Base-by-base conservation (phyloP, 257 asterid genomes). In the Euphrasia confusa region DNA sequence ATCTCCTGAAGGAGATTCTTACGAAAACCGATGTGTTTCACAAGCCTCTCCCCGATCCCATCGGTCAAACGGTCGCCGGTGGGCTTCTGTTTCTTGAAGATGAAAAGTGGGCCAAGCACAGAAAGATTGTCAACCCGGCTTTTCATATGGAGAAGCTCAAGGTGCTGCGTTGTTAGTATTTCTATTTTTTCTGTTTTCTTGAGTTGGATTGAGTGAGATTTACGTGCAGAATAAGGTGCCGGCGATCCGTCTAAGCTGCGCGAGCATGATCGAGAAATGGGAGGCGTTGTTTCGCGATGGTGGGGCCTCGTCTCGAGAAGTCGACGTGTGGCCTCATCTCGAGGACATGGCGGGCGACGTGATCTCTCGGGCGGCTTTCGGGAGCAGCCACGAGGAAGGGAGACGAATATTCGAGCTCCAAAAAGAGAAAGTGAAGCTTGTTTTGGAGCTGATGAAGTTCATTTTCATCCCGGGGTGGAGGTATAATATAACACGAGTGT, bases 391-490 rank as follows among this genome's bases (percentile, higher is more conserved):
- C 44, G 80, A 75, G 54, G 67, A 75, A 71, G 87, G 87, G 0
- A 62, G 77, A 12, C 63, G 74, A 24, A 73, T 78, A 62, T 81
- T 78, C 15, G 71, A 73, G 75, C 84, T 81, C 26, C 84, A 76
- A 11, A 77, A 74, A n/a, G 84, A 79, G 63, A 72, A 52, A 30
- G 69, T 73, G 44, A 72, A 71, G 66, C 80, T 76, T 15, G 67
- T 65, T 15, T 53, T 79, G 45, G 77, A 74, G 14, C 28, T 75
- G 61, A 5, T 62, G 13, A 61, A 66, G 62, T 72, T 67, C 71
- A 18, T 69, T n/a, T 81, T 76, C 53, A 70, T 81, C 67, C 85
- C 88, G 0, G 83, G 88, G 21, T 81, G 88, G 88, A 81, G 84
- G 84, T 78, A 71, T 21, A 21, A 71, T 21, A 21, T 21, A 21